A percentile compares a stretch with the other conserved stretches of the same genome.
These are phyloP conservation scores for Podospora pseudoanserina DNA, from an alignment of 495 filamentous ascomycete genomes.

Conservation along the genomic window DNA sequence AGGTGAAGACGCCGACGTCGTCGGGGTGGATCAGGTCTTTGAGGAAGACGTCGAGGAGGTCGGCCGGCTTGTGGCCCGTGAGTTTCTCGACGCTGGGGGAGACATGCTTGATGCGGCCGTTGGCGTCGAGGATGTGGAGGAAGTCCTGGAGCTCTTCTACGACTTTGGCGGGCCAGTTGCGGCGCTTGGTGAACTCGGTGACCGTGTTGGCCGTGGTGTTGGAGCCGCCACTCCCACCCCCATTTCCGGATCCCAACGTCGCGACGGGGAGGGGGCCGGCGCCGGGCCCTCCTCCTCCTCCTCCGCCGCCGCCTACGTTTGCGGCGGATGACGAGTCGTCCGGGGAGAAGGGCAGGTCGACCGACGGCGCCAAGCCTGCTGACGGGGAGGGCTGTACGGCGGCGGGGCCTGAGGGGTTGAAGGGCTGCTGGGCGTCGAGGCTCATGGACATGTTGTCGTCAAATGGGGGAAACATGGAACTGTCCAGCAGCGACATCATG, in stretches of 20 bases:
- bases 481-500: conserved; percentile 42
- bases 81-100: conserved; percentile 76
- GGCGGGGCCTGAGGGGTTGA: conserved; percentile 10
- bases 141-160: conserved; percentile 89
- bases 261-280: conserved; percentile 16
- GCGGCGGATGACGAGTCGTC: conserved; percentile 12
- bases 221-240: not conserved
- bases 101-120: conserved; percentile 78
- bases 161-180: conserved; percentile 85
- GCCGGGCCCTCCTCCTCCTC: not conserved
- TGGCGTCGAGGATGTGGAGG: conserved; percentile 77
- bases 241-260: conserved; percentile 6
- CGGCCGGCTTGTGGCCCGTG: conserved; percentile 67
- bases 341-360: conserved; percentile 21
- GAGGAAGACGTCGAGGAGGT: conserved; percentile 71
- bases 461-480: conserved; percentile 34
- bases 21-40: conserved; percentile 82
- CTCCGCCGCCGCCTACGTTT: conserved; percentile 6
- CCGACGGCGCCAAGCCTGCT: not conserved
- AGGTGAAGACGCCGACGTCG: conserved; percentile 77
- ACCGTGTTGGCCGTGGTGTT: conserved; percentile 51
- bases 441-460: conserved; percentile 38
- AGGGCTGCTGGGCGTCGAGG: conserved; percentile 28
- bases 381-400: conserved; percentile 11
- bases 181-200: conserved; percentile 78